Percentiles rank a stretch among this genome's conserved stretches.
Evolutionary conservation across 306 rosid species (phyloP).

Genomic region (Amphicarpaea edgeworthii): DNA sequence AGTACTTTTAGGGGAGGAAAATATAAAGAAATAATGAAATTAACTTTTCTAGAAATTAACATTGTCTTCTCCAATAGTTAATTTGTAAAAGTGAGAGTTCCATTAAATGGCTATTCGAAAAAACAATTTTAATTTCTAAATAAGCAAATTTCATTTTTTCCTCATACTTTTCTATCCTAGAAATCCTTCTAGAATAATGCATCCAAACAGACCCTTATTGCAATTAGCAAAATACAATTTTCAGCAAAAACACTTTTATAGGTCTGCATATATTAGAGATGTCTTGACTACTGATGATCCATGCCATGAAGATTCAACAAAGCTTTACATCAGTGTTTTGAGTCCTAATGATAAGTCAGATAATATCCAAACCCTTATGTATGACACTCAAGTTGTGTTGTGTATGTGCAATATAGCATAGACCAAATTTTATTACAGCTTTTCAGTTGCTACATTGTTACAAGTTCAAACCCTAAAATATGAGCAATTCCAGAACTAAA

Average conservation of each 20-base stretch:
- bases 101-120: too few species aligned
- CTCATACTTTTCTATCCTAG: too few species aligned
- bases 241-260: neutral
- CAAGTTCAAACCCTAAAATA: neutral
- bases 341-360: neutral
- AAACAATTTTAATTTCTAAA: too few species aligned
- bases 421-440: neutral
- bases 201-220: too few species aligned
- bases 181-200: too few species aligned
- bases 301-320: slow-evolving; percentile 1
- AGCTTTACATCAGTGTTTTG: neutral
- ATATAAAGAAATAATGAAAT: too few species aligned
- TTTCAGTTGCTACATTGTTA: neutral
- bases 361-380: neutral
- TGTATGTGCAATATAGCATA: neutral
- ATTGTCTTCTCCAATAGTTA: too few species aligned
- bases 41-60: too few species aligned
- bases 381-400: neutral
- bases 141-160: too few species aligned
- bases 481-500: neutral
- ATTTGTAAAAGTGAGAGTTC: too few species aligned
- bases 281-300: neutral
- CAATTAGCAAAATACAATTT: neutral
- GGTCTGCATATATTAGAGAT: slow-evolving; percentile 6
- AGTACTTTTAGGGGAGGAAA: too few species aligned